Evolutionary conservation across 495 filamentous ascomycete species (phyloP).

Genomic region (Talaromyces liani): DNA sequence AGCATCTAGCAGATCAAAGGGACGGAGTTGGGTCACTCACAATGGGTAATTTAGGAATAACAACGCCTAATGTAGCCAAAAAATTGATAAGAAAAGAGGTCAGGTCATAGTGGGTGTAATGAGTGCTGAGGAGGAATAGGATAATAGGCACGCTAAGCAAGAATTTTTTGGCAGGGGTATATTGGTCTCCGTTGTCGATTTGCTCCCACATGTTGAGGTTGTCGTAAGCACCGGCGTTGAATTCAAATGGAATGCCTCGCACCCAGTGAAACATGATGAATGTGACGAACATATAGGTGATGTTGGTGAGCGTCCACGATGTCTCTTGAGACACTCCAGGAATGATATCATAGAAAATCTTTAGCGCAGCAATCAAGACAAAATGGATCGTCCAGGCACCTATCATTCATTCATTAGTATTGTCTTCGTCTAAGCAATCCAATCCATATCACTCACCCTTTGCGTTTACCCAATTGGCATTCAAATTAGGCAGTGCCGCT

Average conservation of each 20-base stretch:
- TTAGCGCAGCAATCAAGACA: slow-evolving; percentile 79
- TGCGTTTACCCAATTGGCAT: slow-evolving; percentile 97
- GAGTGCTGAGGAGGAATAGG: slow-evolving; percentile 91
- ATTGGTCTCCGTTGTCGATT: slow-evolving; percentile 98
- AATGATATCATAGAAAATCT: slow-evolving; percentile 93
- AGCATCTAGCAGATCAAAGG: slow-evolving; percentile 10
- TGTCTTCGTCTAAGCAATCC: neutral
- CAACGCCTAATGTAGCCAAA: slow-evolving; percentile 79
- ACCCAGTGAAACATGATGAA: slow-evolving; percentile 99
- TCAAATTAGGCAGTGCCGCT: slow-evolving; percentile 86
- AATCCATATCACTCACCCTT: slow-evolving; percentile 61
- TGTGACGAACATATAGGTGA: slow-evolving; percentile 96
- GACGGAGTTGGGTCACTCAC: slow-evolving; percentile 46
- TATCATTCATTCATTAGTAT: slow-evolving; percentile 24
- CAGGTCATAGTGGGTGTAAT: slow-evolving; percentile 97
- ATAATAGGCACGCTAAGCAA: slow-evolving; percentile 87
- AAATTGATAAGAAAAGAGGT: slow-evolving; percentile 97
- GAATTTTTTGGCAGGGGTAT: slow-evolving; percentile 98
- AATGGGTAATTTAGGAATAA: slow-evolving; percentile 91
- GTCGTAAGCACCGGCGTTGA: slow-evolving; percentile 98
- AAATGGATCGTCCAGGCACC: slow-evolving; percentile 97
- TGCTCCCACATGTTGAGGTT: slow-evolving; percentile 99
- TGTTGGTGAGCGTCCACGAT: slow-evolving; percentile 97
- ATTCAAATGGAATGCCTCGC: slow-evolving; percentile 95
- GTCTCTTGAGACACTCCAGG: slow-evolving; percentile 93